Evolutionary conservation across 345 rosid species (phyloP), one percentile per base, ranked within the genome.

Genomic region (Eucalyptus camaldulensis): DNA sequence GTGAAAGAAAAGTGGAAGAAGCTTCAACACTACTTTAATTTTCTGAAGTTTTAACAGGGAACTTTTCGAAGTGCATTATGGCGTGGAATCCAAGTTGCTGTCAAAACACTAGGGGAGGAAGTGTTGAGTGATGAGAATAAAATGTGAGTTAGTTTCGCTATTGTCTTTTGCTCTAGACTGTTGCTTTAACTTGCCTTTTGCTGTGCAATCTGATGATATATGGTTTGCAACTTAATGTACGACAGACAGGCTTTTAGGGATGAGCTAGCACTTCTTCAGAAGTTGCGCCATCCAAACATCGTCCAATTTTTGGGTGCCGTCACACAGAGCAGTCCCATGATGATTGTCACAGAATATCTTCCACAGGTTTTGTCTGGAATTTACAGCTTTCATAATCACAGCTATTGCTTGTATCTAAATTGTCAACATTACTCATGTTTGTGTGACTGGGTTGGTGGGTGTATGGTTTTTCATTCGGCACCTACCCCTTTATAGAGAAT

Each of bases 281-380:
- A 94, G 94, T 92, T 96, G 89, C 97, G 96, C 45, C 98, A 95
- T 92, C 99, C 98, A 31, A 96, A 96, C 91, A 96, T 96, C 87
- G 99, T 96, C 81, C 99, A 96, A 92, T 96, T 96, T 92, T 80
- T 96, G 89, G 97, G 98, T 87, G 99, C 99, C 90, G 97, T 96
- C 85, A 96, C 99, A 53, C 98, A 96, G 90, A 94, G 97, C 91
- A 94, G 94, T 90, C 98, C 97, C 25, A 96, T 96, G 99, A 95
- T 95, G 95, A 96, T 96, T 88, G 95, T 96, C 90, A 96, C 98
- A 19, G 98, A 96, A 85, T 96, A 93, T 92, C 91, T 96, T 90
- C 94, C 94, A 4, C 94, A 95, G 97, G 99, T 96, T 89, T 49
- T 85, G 19, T 15, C 72, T 37, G 83, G 47, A 76, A 76, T 65